Conservation (phyloP, 768 basidiomycete genomes). For the Termitomyces eurrhizus region DNA sequence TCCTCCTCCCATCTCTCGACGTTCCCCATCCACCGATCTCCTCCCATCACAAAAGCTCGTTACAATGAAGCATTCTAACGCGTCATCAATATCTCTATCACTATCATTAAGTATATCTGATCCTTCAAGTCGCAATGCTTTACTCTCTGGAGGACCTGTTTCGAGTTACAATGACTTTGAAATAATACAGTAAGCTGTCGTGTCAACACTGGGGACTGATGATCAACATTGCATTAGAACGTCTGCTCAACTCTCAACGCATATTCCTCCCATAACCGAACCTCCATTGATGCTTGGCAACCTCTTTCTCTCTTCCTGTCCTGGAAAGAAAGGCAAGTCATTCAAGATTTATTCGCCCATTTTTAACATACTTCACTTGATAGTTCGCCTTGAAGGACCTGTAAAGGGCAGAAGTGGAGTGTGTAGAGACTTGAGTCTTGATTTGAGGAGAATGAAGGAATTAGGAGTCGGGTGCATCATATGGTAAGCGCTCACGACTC, state of each 20-base stretch:
- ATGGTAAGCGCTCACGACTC: slow-evolving; percentile 46
- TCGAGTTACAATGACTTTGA: slow-evolving; percentile 1
- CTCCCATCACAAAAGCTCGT: slow-evolving; percentile 4
- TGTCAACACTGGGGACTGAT: not conserved
- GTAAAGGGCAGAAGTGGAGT: slow-evolving; percentile 78
- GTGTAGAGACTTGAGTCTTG: slow-evolving; percentile 74
- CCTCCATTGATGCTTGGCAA: slow-evolving; percentile 62
- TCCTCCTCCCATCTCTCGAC: not conserved
- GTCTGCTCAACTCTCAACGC: not conserved
- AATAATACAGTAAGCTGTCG: slow-evolving; percentile 3
- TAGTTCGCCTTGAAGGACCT: slow-evolving; percentile 72
- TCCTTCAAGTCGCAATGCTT: not conserved
- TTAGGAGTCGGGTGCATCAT: slow-evolving; percentile 78
- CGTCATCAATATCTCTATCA: slow-evolving; percentile 15
- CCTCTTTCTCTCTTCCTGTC: slow-evolving; percentile 84
- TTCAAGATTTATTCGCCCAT: not conserved
- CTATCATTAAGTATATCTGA: slow-evolving; percentile 12
- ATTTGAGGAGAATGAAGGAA: slow-evolving; percentile 70
- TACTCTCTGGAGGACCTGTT: not conserved
- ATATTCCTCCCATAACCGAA: not conserved
- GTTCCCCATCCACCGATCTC: slow-evolving; percentile 5
- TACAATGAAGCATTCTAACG: slow-evolving; percentile 8
- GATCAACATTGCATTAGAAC: not conserved
- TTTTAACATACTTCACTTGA: not conserved
- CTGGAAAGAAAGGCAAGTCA: slow-evolving; percentile 81